These are phyloP conservation scores for Phaeosphaeria sp. DNA, from an alignment of 2,329 filamentous ascomycete species.

Conservation along the genomic window DNA sequence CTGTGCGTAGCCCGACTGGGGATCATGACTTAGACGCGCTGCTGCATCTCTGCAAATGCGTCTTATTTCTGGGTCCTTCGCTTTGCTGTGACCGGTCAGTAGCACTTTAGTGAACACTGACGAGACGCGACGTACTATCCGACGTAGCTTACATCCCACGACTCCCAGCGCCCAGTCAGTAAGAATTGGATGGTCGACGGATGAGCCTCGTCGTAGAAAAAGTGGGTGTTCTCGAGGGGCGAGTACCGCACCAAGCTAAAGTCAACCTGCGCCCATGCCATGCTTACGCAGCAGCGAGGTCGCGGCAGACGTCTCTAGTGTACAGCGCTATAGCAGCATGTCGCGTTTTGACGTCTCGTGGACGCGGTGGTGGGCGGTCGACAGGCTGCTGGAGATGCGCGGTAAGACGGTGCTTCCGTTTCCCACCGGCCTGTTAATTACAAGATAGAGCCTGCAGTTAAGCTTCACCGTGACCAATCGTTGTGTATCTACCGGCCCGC, in stretches of 20 bases:
- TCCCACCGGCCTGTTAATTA: slow-evolving; percentile 20
- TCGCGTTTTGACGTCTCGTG: slow-evolving; percentile 10
- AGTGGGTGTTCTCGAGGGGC: slow-evolving; percentile 37
- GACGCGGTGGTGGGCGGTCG: slow-evolving; percentile 13
- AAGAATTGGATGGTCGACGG: slow-evolving; percentile 41
- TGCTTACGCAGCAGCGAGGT: slow-evolving; percentile 20
- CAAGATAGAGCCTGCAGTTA: slow-evolving; percentile 10
- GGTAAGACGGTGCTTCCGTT: slow-evolving; percentile 18
- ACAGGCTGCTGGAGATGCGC: slow-evolving; percentile 18
- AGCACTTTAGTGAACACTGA: neutral
- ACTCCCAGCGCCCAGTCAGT: slow-evolving; percentile 37
- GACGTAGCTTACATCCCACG: slow-evolving; percentile 42
- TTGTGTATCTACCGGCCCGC: slow-evolving; percentile 13
- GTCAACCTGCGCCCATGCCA: slow-evolving; percentile 38
- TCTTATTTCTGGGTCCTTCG: slow-evolving; percentile 37
- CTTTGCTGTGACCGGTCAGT: slow-evolving; percentile 26
- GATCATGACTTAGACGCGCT: slow-evolving; percentile 22
- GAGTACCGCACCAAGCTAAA: slow-evolving; percentile 39
- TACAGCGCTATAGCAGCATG: slow-evolving; percentile 8
- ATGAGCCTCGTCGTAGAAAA: slow-evolving; percentile 37
- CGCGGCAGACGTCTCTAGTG: slow-evolving; percentile 1
- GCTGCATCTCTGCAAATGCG: slow-evolving; percentile 39
- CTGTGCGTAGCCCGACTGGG: slow-evolving; percentile 24
- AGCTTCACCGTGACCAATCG: slow-evolving; percentile 16
- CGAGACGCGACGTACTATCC: slow-evolving; percentile 26